Base-by-base conservation (phyloP, 352 stramenopile genomes). In the Lagenidium sp. region DNA sequence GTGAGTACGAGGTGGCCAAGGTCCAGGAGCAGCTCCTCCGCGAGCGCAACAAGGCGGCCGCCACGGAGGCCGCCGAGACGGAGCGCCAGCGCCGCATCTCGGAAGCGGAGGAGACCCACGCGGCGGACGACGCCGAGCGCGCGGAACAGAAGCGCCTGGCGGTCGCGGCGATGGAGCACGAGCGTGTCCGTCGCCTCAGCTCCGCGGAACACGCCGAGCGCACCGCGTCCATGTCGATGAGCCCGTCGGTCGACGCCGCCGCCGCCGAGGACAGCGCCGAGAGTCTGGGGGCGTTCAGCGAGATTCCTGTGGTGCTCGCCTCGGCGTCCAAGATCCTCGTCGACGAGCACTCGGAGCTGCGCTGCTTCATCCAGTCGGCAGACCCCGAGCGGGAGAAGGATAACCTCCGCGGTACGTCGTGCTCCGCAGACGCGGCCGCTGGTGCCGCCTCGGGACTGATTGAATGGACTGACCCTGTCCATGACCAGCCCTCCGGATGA, bases 11-110 rank as follows among this genome's bases (percentile, higher is more conserved):
- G 32, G 36, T 85, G 30, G 55, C 70, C 23, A 72, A 76, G 20
- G 57, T 82, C 35, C 66, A 86, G 45, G 66, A 82, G 23, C 60
- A 86, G 47, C 47, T 86, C 21, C 39, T 80, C 13, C 74, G 74
- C 21, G 57, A 65, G 43, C 65, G 51, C n/a, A 70, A 56, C 45
- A 57, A 72, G 32, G 53, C 39, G 6, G 53, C 55, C 25, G 70
- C 71, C 4, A 55, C 59, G 12, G 48, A 65, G 28, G 68, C 64
- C 6, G 47, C 63, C 0, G 74, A 86, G 44, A 13, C 57, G 16
- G 74, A 86, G 40, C 66, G 68, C 4, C 34, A 60, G 38, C 60
- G 68, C 12, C 74, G 70, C 4, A 57, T 87, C 18, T 59, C 50
- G 2, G 71, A 85, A 34, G 35, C 51, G 0, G 49, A 67, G 20